Percentiles rank a stretch among this genome's conserved stretches.
These are phyloP conservation scores for Rhizopogon vinicolor DNA, from an alignment of 768 basidiomycete species.

Conservation along the genomic window DNA sequence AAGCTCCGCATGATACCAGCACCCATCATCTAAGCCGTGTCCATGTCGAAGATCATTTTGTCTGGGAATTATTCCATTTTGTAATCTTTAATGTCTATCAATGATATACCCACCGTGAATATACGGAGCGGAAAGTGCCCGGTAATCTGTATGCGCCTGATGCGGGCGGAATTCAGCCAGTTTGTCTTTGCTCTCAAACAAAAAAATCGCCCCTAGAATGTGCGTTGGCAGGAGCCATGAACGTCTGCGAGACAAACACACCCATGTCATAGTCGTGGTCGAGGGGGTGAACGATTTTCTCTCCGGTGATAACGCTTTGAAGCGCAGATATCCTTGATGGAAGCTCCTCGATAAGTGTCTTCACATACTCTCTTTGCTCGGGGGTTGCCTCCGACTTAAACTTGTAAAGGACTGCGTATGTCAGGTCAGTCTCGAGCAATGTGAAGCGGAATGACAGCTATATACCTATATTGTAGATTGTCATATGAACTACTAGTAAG, in stretches of 20 bases:
- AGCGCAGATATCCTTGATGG: slow-evolving; percentile 7
- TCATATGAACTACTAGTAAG: neutral
- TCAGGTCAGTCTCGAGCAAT: slow-evolving; percentile 1
- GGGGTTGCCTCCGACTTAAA: slow-evolving; percentile 4
- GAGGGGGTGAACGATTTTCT: slow-evolving; percentile 5
- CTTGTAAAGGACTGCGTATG: slow-evolving; percentile 5
- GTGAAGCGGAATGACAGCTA: neutral
- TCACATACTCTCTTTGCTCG: slow-evolving; percentile 8
- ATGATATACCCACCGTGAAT: slow-evolving; percentile 1
- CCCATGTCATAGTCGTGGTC: slow-evolving; percentile 9
- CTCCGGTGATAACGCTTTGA: slow-evolving; percentile 4
- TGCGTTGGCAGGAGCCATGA: neutral
- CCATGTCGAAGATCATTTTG: slow-evolving; percentile 3
- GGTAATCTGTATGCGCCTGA: slow-evolving; percentile 4
- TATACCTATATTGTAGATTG: neutral
- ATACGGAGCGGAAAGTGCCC: neutral
- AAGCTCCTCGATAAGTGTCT: neutral
- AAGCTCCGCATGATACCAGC: neutral
- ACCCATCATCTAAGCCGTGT: neutral
- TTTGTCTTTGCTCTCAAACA: slow-evolving; percentile 8
- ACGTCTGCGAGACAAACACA: neutral
- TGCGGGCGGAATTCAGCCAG: slow-evolving; percentile 6
- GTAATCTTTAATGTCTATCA: neutral
- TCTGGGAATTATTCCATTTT: neutral
- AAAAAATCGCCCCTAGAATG: slow-evolving; percentile 9